Conservation (phyloP, 768 basidiomycete genomes). For the Mycena pura region DNA sequence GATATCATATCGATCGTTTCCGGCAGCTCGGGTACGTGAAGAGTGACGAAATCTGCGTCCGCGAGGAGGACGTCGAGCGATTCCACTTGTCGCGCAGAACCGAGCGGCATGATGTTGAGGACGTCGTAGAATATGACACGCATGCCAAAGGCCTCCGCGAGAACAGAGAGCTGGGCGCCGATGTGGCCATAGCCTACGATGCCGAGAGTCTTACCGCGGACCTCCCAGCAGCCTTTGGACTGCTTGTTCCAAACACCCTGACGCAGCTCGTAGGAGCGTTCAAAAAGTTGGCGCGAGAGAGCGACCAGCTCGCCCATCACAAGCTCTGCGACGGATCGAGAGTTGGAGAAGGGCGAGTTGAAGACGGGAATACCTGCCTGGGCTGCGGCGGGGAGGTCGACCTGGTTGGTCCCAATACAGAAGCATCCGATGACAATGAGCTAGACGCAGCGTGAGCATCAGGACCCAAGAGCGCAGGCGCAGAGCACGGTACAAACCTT, state of each 20-base stretch:
- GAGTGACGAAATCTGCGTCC: conserved; percentile 90
- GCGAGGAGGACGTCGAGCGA: conserved; percentile 74
- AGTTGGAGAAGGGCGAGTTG: conserved; percentile 99
- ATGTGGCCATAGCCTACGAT: conserved; percentile 99
- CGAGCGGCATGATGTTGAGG: conserved; percentile 96
- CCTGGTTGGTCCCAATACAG: conserved; percentile 99
- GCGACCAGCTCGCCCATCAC: conserved; percentile 94
- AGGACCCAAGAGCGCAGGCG: background rate
- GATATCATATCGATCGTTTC: conserved; percentile 97
- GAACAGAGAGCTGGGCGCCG: conserved; percentile 94
- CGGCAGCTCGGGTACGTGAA: conserved; percentile 95
- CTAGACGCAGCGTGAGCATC: conserved; percentile 47
- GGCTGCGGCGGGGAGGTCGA: conserved; percentile 85
- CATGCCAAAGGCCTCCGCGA: conserved; percentile 96
- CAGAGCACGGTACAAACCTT: conserved; percentile 62
- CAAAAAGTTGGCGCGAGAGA: conserved; percentile 91
- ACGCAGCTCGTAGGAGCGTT: conserved; percentile 87
- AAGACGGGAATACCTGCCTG: conserved; percentile 95
- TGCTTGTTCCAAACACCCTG: conserved; percentile 98
- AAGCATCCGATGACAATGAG: conserved; percentile 97
- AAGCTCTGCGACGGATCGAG: conserved; percentile 97
- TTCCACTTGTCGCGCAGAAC: conserved; percentile 90
- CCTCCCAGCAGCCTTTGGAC: conserved; percentile 97
- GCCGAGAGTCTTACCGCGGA: conserved; percentile 96
- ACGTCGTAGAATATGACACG: conserved; percentile 96